A percentile compares a stretch with the other conserved stretches of the same genome.
phyloP scores from a whole-genome alignment of 2,329 filamentous ascomycete species.

The Huntiella decipiens region DNA sequence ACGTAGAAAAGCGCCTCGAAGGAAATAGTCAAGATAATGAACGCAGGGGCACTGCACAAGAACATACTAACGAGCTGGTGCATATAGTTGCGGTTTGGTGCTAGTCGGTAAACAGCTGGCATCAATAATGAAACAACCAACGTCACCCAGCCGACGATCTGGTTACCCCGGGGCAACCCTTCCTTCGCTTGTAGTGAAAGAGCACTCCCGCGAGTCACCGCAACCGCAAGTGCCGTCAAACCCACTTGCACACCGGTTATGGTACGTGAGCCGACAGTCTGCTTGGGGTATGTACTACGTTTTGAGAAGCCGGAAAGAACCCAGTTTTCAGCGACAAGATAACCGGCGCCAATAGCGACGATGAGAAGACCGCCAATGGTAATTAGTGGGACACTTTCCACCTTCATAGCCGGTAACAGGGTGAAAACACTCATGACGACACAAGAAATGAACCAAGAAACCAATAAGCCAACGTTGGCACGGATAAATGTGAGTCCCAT shows the following conservation, averaged over 20 bases:
- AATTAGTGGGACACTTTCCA: slow-evolving; percentile 56
- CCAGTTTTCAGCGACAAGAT: slow-evolving; percentile 59
- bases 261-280: slow-evolving; percentile 16
- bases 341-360: slow-evolving; percentile 54
- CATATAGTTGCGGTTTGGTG: slow-evolving; percentile 72
- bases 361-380: slow-evolving; percentile 61
- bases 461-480: slow-evolving; percentile 42
- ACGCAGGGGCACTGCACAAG: slow-evolving; percentile 77
- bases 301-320: slow-evolving; percentile 27
- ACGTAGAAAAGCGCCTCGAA: slow-evolving; percentile 96
- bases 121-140: slow-evolving; percentile 57
- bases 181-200: slow-evolving; percentile 66
- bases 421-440: slow-evolving; percentile 79
- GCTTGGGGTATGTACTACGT: slow-evolving; percentile 12
- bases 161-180: slow-evolving; percentile 73
- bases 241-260: slow-evolving; percentile 58
- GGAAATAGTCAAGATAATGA: slow-evolving; percentile 90
- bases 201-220: slow-evolving; percentile 76
- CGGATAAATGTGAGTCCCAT: slow-evolving; percentile 57
- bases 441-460: slow-evolving; percentile 61
- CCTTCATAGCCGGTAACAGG: slow-evolving; percentile 67
- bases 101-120: slow-evolving; percentile 62
- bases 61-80: slow-evolving; percentile 80
- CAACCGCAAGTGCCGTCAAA: slow-evolving; percentile 58
- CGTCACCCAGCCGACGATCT: slow-evolving; percentile 68